Base-by-base conservation (phyloP, 2,329 filamentous ascomycete species). In the Beauveria caledonica region DNA sequence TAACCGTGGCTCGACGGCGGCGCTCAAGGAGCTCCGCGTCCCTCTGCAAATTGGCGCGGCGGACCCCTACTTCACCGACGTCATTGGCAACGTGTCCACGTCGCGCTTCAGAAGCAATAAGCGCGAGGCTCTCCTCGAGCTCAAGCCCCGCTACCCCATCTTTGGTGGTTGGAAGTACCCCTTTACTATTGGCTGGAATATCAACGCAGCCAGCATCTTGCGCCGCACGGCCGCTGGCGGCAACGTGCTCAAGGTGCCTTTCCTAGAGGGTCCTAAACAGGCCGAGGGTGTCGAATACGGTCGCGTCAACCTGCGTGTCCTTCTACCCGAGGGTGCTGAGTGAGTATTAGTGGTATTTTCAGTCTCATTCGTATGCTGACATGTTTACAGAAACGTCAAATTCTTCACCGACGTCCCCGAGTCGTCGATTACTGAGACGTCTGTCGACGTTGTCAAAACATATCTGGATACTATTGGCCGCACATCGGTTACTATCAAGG, bases 141-240 rank as follows among this genome's bases (percentile, higher is more conserved):
- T 97, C 64, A 94, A 92, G 80, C 94, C 94, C 21, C 86, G 94
- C 57, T 99, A 96, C 74, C 94, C 94, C n/a, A 74, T 99, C 25
- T 99, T 97, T 69, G 94, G 94, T 62, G 92, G 90, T 63, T 99
- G 94, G 94, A 96, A 96, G 75, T 97, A 97, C 76, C 94, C 90
- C 65, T 99, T 97, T 79, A 90, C 89, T 62, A 86, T 97, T 61
- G 94, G 94, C 66, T 99, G 94, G 94, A 95, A 97, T 77, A 87
- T 89, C 57, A 86, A 96, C 66, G 80, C 95, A 29, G 85, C 85
- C 68, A 84, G 83, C 61, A 94, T 90, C 72, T 72, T 99, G 65
- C 86, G 90, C 68, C 84, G 79, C 66, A 79, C 83, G 46, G 76
- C 79, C 50, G 81, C 81, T 27, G 85, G 90, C 62, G 83, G 85